Evolutionary conservation across 2,329 filamentous ascomycete species (phyloP), one percentile per base, ranked within the genome.

Genomic region (Pseudophaeomoniella oleicola): DNA sequence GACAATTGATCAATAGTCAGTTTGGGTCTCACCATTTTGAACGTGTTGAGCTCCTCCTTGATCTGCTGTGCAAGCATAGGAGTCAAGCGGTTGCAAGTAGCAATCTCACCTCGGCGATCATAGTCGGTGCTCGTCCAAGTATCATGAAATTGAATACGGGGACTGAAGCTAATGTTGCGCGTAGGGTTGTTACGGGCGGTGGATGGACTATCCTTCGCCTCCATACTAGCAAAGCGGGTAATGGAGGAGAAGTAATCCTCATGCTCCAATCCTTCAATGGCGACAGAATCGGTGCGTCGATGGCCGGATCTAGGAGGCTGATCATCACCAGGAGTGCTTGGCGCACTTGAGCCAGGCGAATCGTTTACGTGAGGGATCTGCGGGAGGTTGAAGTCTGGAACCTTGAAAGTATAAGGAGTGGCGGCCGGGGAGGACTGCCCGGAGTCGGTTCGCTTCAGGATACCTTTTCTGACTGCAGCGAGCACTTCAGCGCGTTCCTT

Each of bases 61-160:
- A 98, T 98, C 59, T 98, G 90, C 63, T 98, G 90, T 32, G 90
- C 90, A 44, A 98, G 73, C 72, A 94, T 87, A 10, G 90, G 90
- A 34, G 90, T 98, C 47, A 98, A 69, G 46, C 88, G 83, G 56
- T 98, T 98, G 74, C 90, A 98, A 1, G 90, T 98, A 9, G 90
- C 87, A 62, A 96, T 82, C 42, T 98, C 90, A 37, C 90, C 90
- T 37, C 90, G 78, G 43, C 90, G 82, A 57, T 98, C 90, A 53
- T 98, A 98, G 57, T 98, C 90, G 49, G 82, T 81, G 52, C 80
- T 84, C 2, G 87, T 86, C 86, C 87, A 98, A 5, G 87, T 96
- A 53, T 98, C 90, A 55, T 94, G 78, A 56, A 94, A 96, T 44
- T 94, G 77, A 36, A 96, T 85, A 30, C 88, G 77, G 33, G 88